Conservation (phyloP, 306 rosid species). For the Cucumis melo region DNA sequence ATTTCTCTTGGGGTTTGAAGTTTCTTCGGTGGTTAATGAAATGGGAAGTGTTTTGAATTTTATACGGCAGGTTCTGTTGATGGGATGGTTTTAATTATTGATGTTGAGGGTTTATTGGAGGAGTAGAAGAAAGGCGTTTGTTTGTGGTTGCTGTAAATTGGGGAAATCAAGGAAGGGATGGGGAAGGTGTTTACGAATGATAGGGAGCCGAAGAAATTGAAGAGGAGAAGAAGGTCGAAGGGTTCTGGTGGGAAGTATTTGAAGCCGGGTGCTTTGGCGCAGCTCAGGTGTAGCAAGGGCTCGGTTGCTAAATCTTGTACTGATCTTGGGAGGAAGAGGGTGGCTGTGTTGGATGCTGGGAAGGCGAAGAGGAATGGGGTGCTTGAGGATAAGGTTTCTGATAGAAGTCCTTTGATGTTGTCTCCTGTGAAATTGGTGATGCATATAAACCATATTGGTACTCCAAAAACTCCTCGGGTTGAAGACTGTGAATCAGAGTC, state of each 20-base stretch:
- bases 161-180: constrained; percentile 22
- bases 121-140: neutral
- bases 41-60: neutral
- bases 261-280: constrained; percentile 80
- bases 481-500: constrained; percentile 52
- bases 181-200: constrained; percentile 53
- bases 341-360: constrained; percentile 27
- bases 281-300: constrained; percentile 49
- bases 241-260: constrained; percentile 44
- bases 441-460: constrained; percentile 30
- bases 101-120: constrained; percentile 1
- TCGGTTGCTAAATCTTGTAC: constrained; percentile 37
- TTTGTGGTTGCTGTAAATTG: neutral
- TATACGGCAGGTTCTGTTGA: constrained; percentile 9
- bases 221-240: constrained; percentile 28
- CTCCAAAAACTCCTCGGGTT: constrained; percentile 54
- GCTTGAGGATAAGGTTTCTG: constrained; percentile 26
- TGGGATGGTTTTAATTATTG: neutral
- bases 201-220: constrained; percentile 27
- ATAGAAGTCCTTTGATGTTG: constrained; percentile 53
- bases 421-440: constrained; percentile 59
- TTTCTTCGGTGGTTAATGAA: neutral
- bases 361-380: constrained; percentile 14
- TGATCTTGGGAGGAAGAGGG: constrained; percentile 57
- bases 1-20: neutral